Evolutionary conservation across 768 basidiomycete genomes (phyloP).

Genomic region (Pleurotus djamor): DNA sequence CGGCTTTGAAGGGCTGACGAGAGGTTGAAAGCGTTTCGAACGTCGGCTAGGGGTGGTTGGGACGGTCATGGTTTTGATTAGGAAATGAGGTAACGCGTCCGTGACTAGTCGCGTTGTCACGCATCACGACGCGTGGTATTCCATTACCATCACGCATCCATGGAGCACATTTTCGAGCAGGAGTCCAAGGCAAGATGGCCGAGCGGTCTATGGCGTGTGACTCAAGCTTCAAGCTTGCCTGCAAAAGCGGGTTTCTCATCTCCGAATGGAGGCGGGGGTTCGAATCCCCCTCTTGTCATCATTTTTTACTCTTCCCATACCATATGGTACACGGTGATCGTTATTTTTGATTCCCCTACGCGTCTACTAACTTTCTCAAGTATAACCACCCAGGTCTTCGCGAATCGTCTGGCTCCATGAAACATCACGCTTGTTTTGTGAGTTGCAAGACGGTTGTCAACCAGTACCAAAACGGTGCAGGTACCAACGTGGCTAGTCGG

Average conservation of each 20-base stretch:
- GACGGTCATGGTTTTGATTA: background rate
- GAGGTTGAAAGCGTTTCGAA: constrained; percentile 11
- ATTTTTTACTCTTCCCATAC: constrained; percentile 9
- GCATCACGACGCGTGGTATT: no score
- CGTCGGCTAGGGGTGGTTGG: constrained; percentile 10
- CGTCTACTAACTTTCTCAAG: no score
- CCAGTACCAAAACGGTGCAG: background rate
- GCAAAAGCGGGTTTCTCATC: constrained; percentile 29
- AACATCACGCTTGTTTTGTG: no score
- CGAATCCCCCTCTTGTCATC: constrained; percentile 41
- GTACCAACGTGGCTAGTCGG: background rate
- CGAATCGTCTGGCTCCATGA: no score
- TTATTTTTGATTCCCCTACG: no score
- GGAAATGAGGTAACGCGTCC: constrained; percentile 3
- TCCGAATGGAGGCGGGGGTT: constrained; percentile 36
- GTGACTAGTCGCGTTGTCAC: background rate
- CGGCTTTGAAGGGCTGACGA: constrained; percentile 1
- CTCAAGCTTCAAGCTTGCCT: constrained; percentile 29
- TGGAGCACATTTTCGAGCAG: background rate
- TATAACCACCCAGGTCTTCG: no score
- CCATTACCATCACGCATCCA: no score
- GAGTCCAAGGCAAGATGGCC: constrained; percentile 13
- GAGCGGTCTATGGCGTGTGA: constrained; percentile 19
- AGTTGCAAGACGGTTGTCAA: background rate
- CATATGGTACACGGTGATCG: background rate